These are phyloP conservation scores for Naganishia sp. DNA, from an alignment of 1,284 basidiomycete species.

Conservation along the genomic window DNA sequence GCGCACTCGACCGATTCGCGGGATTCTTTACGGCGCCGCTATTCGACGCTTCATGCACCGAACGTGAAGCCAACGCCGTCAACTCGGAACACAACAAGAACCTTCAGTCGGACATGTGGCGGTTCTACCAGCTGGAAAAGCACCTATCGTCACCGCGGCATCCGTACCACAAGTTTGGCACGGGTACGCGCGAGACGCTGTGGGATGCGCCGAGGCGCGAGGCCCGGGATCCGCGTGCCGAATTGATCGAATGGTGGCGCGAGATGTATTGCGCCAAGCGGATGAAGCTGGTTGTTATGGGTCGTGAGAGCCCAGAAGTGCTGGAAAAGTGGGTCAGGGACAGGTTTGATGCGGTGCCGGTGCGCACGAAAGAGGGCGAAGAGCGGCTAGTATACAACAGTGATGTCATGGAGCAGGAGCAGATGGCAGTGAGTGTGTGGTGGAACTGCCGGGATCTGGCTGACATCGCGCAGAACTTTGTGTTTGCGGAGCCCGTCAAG, in stretches of 20 bases:
- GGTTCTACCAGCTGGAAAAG: constrained; percentile 96
- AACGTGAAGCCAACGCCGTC: constrained; percentile 93
- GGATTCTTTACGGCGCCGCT: constrained; percentile 93
- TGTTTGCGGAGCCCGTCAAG: constrained; percentile 88
- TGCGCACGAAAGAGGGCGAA: constrained; percentile 48
- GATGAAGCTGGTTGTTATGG: constrained; percentile 89
- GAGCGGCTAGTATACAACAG: constrained; percentile 63
- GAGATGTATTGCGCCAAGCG: constrained; percentile 90
- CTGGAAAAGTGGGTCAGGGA: constrained; percentile 51
- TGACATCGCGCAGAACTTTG: constrained; percentile 63
- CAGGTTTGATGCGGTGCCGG: constrained; percentile 47
- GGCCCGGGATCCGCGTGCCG: constrained; percentile 83
- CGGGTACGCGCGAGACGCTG: constrained; percentile 82
- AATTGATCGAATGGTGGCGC: constrained; percentile 94
- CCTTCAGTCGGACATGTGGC: constrained; percentile 90
- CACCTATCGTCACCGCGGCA: constrained; percentile 77
- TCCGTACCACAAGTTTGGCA: constrained; percentile 88
- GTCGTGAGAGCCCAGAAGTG: constrained; percentile 66
- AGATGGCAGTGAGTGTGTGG: constrained; percentile 67
- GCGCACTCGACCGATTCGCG: constrained; percentile 86
- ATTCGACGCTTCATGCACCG: constrained; percentile 83
- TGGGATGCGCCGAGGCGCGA: constrained; percentile 60
- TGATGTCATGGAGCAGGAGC: constrained; percentile 71
- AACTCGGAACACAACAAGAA: constrained; percentile 99
- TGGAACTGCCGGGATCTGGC: not conserved